Conservation (phyloP, 805 yeast genomes). For the Sugiyamaella chiloensis region DNA sequence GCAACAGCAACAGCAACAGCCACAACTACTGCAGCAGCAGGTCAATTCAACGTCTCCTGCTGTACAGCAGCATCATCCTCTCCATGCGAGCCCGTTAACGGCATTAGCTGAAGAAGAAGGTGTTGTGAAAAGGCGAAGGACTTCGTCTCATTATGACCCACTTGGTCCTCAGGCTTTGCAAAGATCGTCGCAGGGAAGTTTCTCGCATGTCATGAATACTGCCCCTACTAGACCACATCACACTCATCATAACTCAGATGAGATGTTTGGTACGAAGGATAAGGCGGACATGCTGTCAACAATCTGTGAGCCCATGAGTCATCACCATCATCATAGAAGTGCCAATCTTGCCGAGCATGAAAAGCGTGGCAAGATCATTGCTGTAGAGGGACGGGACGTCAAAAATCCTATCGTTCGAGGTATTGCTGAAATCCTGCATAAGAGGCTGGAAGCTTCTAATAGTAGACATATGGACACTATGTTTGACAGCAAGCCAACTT, state of each 20-base stretch:
- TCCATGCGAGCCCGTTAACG: constrained; percentile 4
- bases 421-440: constrained; percentile 13
- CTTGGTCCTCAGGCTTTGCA: constrained; percentile 9
- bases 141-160: constrained; percentile 27
- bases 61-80: constrained; percentile 5
- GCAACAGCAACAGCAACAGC: neutral
- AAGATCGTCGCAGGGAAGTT: neutral
- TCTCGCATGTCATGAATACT: neutral
- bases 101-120: constrained; percentile 18
- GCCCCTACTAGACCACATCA: neutral
- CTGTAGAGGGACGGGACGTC: constrained; percentile 23
- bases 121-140: constrained; percentile 21
- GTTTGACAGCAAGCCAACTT: constrained; percentile 17
- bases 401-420: constrained; percentile 1
- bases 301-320: constrained; percentile 21
- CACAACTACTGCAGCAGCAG: neutral
- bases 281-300: constrained; percentile 26
- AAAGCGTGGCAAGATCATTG: constrained; percentile 14
- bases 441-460: constrained; percentile 9
- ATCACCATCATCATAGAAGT: constrained; percentile 3
- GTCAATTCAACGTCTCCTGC: constrained; percentile 1
- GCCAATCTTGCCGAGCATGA: neutral
- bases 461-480: constrained; percentile 5
- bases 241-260: constrained; percentile 2
- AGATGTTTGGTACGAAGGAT: constrained; percentile 18